Evolutionary conservation across 805 yeast genomes (phyloP).

Genomic region (Cyberlindnera euphorbiiphila): DNA sequence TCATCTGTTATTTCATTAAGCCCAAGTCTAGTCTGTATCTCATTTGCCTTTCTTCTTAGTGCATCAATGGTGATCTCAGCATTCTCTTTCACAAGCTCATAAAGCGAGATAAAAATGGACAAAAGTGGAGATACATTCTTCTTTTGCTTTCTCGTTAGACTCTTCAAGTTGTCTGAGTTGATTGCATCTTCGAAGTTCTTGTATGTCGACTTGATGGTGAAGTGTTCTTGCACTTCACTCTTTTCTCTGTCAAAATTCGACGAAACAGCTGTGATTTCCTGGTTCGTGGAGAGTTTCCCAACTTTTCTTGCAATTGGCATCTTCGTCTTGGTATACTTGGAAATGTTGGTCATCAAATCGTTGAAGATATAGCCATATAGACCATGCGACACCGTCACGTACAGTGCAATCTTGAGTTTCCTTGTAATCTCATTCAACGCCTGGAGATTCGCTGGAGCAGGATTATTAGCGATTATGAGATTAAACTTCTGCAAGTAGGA

Average conservation of each 20-base stretch:
- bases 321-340: slow-evolving; percentile 48
- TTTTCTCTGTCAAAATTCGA: slow-evolving; percentile 32
- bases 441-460: slow-evolving; percentile 38
- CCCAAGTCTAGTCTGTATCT: slow-evolving; percentile 36
- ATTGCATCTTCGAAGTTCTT: slow-evolving; percentile 36
- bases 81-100: slow-evolving; percentile 37
- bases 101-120: slow-evolving; percentile 58
- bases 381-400: slow-evolving; percentile 69
- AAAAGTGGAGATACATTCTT: slow-evolving; percentile 48
- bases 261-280: slow-evolving; percentile 39
- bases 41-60: slow-evolving; percentile 30
- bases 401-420: slow-evolving; percentile 55
- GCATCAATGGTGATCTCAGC: slow-evolving; percentile 24
- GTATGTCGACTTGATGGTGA: slow-evolving; percentile 36
- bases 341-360: slow-evolving; percentile 66
- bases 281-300: slow-evolving; percentile 44
- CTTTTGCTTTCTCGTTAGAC: slow-evolving; percentile 35
- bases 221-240: slow-evolving; percentile 34
- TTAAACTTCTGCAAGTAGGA: slow-evolving; percentile 54
- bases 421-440: slow-evolving; percentile 57
- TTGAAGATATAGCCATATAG: slow-evolving; percentile 77
- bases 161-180: slow-evolving; percentile 23
- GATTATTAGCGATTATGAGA: slow-evolving; percentile 72
- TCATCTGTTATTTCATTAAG: slow-evolving; percentile 39
- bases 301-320: slow-evolving; percentile 45